phyloP scores from a whole-genome alignment of 768 basidiomycete genomes.

The Lactarius hatsudake region DNA sequence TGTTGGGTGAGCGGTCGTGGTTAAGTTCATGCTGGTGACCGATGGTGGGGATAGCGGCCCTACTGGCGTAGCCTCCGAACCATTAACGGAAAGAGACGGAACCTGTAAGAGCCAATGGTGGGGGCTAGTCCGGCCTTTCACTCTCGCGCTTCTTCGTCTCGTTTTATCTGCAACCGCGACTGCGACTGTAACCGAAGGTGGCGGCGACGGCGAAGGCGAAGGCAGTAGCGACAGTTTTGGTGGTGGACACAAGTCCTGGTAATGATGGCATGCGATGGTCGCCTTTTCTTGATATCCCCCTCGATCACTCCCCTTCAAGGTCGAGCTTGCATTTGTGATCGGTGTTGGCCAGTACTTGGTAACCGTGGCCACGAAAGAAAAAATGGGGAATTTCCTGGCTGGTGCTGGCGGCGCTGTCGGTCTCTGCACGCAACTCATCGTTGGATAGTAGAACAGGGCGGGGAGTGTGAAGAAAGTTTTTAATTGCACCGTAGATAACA shows the following conservation, averaged over 20 bases:
- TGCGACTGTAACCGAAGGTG: conserved; percentile 4
- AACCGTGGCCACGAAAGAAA: conserved; percentile 40
- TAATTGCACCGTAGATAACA: conserved; percentile 16
- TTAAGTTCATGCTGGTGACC: conserved; percentile 43
- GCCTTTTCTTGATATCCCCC: conserved; percentile 31
- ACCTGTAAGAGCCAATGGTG: conserved; percentile 21
- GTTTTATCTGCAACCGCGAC: conserved; percentile 2
- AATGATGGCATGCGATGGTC: neutral
- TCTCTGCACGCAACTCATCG: conserved; percentile 7
- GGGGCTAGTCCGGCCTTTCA: conserved; percentile 12
- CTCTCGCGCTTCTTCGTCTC: conserved; percentile 4
- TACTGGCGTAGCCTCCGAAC: conserved; percentile 41
- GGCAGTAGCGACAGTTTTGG: conserved; percentile 29
- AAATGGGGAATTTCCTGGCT: conserved; percentile 1
- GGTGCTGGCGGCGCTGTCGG: neutral
- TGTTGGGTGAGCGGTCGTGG: conserved; percentile 51
- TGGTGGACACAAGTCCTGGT: conserved; percentile 29
- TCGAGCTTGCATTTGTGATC: conserved; percentile 51
- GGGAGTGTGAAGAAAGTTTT: conserved; percentile 6
- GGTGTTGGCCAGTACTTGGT: conserved; percentile 64
- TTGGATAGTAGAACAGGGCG: neutral
- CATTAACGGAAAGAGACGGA: conserved; percentile 25
- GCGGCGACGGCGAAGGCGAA: conserved; percentile 28
- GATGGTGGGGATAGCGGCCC: conserved; percentile 46
- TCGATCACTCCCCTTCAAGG: conserved; percentile 38